Evolutionary conservation across 208 protist species (phyloP).

Genomic region (Angomonas desouzai): DNA sequence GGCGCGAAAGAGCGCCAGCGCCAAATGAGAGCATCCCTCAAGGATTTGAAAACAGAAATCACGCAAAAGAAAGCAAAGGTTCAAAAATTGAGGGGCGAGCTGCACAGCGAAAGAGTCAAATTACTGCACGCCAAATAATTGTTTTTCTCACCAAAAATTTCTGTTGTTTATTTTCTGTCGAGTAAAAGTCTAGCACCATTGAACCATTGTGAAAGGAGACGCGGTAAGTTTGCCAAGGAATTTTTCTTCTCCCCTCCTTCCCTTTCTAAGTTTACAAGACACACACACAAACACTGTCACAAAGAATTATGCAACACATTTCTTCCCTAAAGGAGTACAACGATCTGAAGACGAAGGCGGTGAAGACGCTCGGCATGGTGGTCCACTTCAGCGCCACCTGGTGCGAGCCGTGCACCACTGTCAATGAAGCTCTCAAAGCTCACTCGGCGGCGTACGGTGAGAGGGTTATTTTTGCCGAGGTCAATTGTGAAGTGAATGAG

Average conservation of each 20-base stretch:
- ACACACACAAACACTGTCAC: background rate
- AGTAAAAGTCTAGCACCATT: too few species aligned
- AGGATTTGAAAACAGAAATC: conserved; percentile 23
- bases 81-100: conserved; percentile 23
- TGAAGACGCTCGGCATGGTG: conserved; percentile 47
- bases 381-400: conserved; percentile 88
- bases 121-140: background rate
- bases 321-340: conserved; percentile 39
- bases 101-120: conserved; percentile 10
- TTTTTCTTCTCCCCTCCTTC: background rate
- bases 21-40: conserved; percentile 18
- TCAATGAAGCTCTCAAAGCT: conserved; percentile 49
- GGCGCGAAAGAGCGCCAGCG: conserved; percentile 20
- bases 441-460: conserved; percentile 35
- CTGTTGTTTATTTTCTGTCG: too few species aligned
- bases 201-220: too few species aligned
- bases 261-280: background rate
- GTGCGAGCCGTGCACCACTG: conserved; percentile 85
- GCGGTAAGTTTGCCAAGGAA: too few species aligned
- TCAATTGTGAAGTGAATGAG: conserved; percentile 55
- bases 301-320: conserved; percentile 31
- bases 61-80: conserved; percentile 36
- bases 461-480: conserved; percentile 70
- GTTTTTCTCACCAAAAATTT: background rate
- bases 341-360: conserved; percentile 48